These are phyloP conservation scores for Phylloporus arenicola DNA, from an alignment of 768 basidiomycete species.

Conservation along the genomic window DNA sequence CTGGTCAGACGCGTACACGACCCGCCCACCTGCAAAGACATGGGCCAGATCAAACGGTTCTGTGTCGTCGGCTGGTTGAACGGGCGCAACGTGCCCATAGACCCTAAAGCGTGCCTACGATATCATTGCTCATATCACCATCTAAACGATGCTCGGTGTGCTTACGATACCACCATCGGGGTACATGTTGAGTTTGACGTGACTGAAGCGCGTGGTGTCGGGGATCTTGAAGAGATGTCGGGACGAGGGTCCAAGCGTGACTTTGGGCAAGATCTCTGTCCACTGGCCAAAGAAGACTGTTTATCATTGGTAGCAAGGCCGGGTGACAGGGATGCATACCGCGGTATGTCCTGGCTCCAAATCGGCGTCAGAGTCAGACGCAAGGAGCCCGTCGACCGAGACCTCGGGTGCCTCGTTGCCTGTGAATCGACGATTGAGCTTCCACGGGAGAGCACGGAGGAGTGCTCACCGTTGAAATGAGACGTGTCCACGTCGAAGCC, in stretches of 20 bases:
- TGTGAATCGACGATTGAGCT: constrained; percentile 21
- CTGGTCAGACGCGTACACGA: constrained; percentile 84
- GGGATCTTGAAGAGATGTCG: constrained; percentile 82
- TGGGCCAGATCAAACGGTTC: constrained; percentile 79
- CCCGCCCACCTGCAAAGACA: constrained; percentile 83
- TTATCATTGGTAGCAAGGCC: not conserved
- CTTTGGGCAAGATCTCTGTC: constrained; percentile 71
- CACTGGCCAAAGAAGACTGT: constrained; percentile 45
- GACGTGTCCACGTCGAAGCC: constrained; percentile 94
- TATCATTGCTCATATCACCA: constrained; percentile 1
- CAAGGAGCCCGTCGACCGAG: constrained; percentile 61
- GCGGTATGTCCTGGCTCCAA: constrained; percentile 41
- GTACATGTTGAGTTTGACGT: constrained; percentile 90
- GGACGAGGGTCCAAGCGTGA: constrained; percentile 75
- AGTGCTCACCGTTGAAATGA: constrained; percentile 75
- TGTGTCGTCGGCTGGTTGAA: constrained; percentile 46
- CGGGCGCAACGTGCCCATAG: constrained; percentile 72
- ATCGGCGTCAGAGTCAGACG: constrained; percentile 39
- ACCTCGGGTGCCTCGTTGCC: constrained; percentile 85
- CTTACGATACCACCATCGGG: constrained; percentile 94
- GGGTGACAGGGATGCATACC: constrained; percentile 35
- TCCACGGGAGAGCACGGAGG: not conserved
- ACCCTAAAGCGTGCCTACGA: constrained; percentile 84
- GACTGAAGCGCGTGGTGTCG: constrained; percentile 50
- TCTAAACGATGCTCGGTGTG: not conserved